A percentile compares a stretch with the other conserved stretches of the same genome.
Conservation (phyloP, 176 grass and related monocot species). For the Dendrocalamus sinicus region DNA sequence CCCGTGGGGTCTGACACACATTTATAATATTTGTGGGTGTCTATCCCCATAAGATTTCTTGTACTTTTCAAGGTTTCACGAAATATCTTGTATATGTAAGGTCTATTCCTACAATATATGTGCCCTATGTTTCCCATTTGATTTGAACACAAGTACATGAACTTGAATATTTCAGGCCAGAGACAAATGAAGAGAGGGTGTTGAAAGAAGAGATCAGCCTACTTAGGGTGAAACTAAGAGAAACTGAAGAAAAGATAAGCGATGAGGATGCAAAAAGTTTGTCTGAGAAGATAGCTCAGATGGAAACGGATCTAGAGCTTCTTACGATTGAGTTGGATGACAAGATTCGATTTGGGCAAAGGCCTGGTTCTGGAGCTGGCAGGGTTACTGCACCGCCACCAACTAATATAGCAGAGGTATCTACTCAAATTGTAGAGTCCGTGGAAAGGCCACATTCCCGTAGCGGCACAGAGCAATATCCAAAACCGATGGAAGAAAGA, state of each 20-base stretch:
- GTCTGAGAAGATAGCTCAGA: slow-evolving; percentile 42
- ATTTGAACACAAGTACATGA: not conserved
- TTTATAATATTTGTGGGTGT: not conserved
- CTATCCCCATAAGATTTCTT: not conserved
- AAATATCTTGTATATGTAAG: not conserved
- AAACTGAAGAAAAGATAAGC: slow-evolving; percentile 49
- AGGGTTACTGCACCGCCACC: slow-evolving; percentile 32
- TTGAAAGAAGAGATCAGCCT: slow-evolving; percentile 55
- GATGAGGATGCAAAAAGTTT: slow-evolving; percentile 35
- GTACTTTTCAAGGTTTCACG: not conserved
- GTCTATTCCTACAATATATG: not conserved
- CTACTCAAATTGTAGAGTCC: slow-evolving; percentile 23
- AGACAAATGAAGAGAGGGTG: slow-evolving; percentile 50
- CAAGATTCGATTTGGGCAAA: slow-evolving; percentile 56
- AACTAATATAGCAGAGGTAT: slow-evolving; percentile 33
- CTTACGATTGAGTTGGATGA: slow-evolving; percentile 49
- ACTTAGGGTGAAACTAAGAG: slow-evolving; percentile 37
- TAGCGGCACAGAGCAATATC: slow-evolving; percentile 42
- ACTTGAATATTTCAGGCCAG: slow-evolving; percentile 40
- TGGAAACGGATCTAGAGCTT: slow-evolving; percentile 52
- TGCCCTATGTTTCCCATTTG: slow-evolving; percentile 10
- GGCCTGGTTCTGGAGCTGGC: slow-evolving; percentile 57
- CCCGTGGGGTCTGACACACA: not conserved
- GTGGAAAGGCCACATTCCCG: slow-evolving; percentile 37
- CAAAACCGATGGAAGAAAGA: slow-evolving; percentile 52